Percentiles rank a stretch among this genome's conserved stretches.
Evolutionary conservation across 169 alveolate species (phyloP).

Genomic region (Plasmodium malariae): DNA sequence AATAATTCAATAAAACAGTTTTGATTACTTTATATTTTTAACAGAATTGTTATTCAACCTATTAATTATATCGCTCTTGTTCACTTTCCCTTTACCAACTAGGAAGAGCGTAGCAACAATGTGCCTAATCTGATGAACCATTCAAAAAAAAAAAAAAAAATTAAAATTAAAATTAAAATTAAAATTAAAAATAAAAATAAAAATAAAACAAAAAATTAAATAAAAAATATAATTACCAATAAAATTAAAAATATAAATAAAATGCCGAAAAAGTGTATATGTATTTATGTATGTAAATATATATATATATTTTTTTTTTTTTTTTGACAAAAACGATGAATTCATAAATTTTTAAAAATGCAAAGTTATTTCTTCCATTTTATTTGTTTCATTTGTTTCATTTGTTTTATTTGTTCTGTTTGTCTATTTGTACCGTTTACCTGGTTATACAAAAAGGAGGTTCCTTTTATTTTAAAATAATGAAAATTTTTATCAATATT

Average conservation of each 20-base stretch:
- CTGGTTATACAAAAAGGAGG: conserved; percentile 65
- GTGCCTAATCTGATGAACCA: conserved; percentile 63
- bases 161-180: too few relatives aligned
- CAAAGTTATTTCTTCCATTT: background rate
- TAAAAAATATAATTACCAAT: too few relatives aligned
- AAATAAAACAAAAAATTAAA: too few relatives aligned
- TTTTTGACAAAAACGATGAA: background rate
- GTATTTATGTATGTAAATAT: too few relatives aligned
- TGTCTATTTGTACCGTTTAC: too few relatives aligned
- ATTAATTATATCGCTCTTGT: background rate
- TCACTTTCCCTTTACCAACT: conserved; percentile 46
- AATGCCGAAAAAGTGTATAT: too few relatives aligned
- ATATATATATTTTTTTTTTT: too few relatives aligned
- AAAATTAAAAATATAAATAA: too few relatives aligned
- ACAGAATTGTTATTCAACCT: conserved; percentile 9
- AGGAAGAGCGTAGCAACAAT: conserved; percentile 62
- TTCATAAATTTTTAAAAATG: background rate
- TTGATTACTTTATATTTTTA: conserved; percentile 45
- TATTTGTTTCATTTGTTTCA: too few relatives aligned
- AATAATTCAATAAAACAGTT: background rate
- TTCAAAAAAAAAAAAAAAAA: background rate
- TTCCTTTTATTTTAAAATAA: conserved; percentile 72
- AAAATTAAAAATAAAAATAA: too few relatives aligned
- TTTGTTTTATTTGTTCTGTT: too few relatives aligned
- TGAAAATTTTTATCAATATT: conserved; percentile 35